Percentiles rank a stretch among this genome's conserved stretches.
Conservation (phyloP, 2,329 filamentous ascomycete genomes). For the Botrytis cinerea region DNA sequence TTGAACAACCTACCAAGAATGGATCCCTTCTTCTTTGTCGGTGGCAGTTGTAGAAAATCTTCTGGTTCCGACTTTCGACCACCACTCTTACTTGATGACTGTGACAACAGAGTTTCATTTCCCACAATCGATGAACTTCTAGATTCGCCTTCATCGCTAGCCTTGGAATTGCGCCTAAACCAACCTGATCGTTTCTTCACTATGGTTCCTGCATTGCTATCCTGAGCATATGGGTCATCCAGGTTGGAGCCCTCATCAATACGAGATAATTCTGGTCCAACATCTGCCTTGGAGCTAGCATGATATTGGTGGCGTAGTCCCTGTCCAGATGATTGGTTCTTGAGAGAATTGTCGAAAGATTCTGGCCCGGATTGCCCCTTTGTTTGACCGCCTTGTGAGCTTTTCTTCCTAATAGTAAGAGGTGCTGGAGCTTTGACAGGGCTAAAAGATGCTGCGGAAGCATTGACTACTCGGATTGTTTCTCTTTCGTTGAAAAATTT, state of each 20-base stretch:
- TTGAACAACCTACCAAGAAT: constrained; percentile 40
- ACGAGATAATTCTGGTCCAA: constrained; percentile 27
- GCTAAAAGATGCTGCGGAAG: constrained; percentile 33
- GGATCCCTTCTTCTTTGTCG: constrained; percentile 38
- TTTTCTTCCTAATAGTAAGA: constrained; percentile 41
- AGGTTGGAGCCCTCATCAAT: constrained; percentile 31
- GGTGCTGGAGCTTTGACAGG: constrained; percentile 40
- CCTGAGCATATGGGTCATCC: constrained; percentile 31
- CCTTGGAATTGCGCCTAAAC: constrained; percentile 41
- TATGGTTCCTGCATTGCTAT: constrained; percentile 35
- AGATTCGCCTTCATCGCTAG: constrained; percentile 31
- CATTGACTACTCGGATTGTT: constrained; percentile 39
- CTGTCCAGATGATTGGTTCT: constrained; percentile 22
- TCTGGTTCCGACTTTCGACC: constrained; percentile 19
- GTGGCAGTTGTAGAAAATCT: constrained; percentile 12
- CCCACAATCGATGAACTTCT: constrained; percentile 26
- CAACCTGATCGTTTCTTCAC: constrained; percentile 39
- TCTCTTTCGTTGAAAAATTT: constrained; percentile 30
- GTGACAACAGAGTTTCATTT: constrained; percentile 26
- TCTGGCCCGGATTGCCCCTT: neutral
- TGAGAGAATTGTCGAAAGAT: constrained; percentile 12
- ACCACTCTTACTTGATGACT: constrained; percentile 29
- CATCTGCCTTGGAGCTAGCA: constrained; percentile 20
- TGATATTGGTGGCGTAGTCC: constrained; percentile 36
- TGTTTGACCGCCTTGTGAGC: constrained; percentile 29